Conservation (phyloP, 1,284 basidiomycete species). For the Phlebopus sp. region DNA sequence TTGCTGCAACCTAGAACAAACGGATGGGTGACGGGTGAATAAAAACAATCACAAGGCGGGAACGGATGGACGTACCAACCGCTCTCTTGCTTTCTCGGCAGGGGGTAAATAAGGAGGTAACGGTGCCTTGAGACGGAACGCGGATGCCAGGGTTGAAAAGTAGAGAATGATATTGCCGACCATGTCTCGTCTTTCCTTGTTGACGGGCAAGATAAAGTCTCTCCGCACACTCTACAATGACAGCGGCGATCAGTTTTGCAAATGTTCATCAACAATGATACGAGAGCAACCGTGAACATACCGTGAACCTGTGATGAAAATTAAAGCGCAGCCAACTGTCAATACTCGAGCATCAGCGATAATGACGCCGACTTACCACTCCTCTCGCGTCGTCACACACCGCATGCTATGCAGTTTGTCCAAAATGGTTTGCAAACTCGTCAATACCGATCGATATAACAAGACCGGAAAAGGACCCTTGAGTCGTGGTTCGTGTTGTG, state of each 20-base stretch:
- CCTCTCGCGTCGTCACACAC: conserved; percentile 89
- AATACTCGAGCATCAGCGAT: conserved; percentile 1
- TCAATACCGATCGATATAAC: conserved; percentile 82
- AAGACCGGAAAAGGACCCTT: conserved; percentile 89
- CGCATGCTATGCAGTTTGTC: conserved; percentile 93
- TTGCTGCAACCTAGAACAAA: conserved; percentile 62
- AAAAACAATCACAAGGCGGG: background rate
- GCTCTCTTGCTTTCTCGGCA: conserved; percentile 77
- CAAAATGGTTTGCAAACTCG: conserved; percentile 84
- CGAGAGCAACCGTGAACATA: conserved; percentile 28
- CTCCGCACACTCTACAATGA: conserved; percentile 61
- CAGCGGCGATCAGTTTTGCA: background rate
- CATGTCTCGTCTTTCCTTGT: conserved; percentile 85
- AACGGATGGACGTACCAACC: conserved; percentile 55
- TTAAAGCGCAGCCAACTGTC: conserved; percentile 7
- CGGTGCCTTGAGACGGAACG: conserved; percentile 87
- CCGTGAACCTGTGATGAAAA: conserved; percentile 56
- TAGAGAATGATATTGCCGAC: conserved; percentile 91
- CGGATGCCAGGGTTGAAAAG: conserved; percentile 84
- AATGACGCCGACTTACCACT: conserved; percentile 62
- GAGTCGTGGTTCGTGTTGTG: conserved; percentile 89
- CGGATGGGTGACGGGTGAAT: background rate
- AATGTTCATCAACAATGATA: background rate
- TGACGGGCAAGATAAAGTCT: conserved; percentile 89
- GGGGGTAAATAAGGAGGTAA: conserved; percentile 94